Percentiles rank a stretch among this genome's conserved stretches.
Conservation (phyloP, 805 yeast genomes). For the Saturnispora ahearnii region DNA sequence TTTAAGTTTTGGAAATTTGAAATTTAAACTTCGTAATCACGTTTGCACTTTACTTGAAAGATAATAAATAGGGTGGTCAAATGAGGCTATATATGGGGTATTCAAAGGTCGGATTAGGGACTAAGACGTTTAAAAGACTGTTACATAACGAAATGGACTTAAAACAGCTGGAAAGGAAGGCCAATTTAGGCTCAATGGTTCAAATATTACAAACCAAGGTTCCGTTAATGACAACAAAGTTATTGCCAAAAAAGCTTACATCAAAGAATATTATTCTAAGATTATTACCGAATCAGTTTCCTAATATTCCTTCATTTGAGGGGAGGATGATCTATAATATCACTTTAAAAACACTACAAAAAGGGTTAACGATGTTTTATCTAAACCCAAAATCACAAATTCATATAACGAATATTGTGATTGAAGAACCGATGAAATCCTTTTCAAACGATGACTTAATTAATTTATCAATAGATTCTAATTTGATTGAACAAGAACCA, state of each 20-base stretch:
- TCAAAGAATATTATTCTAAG: conserved; percentile 42
- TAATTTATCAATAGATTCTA: conserved; percentile 20
- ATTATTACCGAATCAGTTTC: conserved; percentile 46
- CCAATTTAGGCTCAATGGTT: conserved; percentile 48
- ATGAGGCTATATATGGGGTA: neutral
- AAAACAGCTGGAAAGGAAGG: conserved; percentile 27
- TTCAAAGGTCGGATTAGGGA: neutral
- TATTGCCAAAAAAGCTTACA: conserved; percentile 37
- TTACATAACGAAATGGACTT: conserved; percentile 1
- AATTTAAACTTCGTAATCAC: neutral
- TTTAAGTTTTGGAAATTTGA: too few species aligned
- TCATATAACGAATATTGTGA: conserved; percentile 38
- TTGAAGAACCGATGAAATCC: conserved; percentile 24
- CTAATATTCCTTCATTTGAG: conserved; percentile 45
- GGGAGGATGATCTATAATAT: conserved; percentile 51
- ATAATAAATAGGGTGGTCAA: neutral
- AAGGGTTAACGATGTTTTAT: conserved; percentile 46
- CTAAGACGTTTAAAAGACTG: neutral
- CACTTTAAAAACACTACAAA: conserved; percentile 46
- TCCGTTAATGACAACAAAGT: conserved; percentile 40
- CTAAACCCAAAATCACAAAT: conserved; percentile 43
- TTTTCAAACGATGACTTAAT: conserved; percentile 21
- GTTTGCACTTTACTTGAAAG: neutral
- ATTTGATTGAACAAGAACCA: conserved; percentile 12
- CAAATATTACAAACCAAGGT: conserved; percentile 38